Evolutionary conservation across 352 stramenopile genomes (phyloP), one percentile per base, ranked within the genome.

Genomic region (Phytophthora rubi): DNA sequence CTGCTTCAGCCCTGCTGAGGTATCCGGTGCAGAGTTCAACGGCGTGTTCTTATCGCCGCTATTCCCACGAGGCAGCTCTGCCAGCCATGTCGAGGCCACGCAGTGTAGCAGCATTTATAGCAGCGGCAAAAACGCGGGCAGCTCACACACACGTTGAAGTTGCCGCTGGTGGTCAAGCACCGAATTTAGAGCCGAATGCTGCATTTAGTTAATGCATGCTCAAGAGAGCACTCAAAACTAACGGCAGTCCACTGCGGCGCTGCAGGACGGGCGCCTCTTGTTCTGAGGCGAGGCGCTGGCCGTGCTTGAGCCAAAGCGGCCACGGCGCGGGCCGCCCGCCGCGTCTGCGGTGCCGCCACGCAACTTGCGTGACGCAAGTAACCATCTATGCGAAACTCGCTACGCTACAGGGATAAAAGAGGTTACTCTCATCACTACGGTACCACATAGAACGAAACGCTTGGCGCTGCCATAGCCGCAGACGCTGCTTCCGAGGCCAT

Each of bases 361-460:
- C n/a, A n/a, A n/a, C n/a, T n/a, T n/a, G n/a, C n/a, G n/a, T n/a
- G n/a, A n/a, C n/a, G n/a, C 35, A 16, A 42, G 35, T 16, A 42
- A 16, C 35, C 35, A 42, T 13, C 9, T 42, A 42, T 42, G 35
- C 35, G 35, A 42, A 42, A 42, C 35, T 13, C 13, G 35, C 35
- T 13, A 42, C 35, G 33, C 33, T 39, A 21, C 18, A 21, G 33
- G 33, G 33, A 12, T 39, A 39, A 12, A 39, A 7, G 33, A 7
- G 10, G 33, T 12, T 39, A 39, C 33, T 39, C 1, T 12, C 33
- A 39, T 16, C 12, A 56, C 68, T 73, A 70, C 6, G 45, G 26
- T 37, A 68, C 47, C 35, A 75, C 71, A 51, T 23, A 62, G 47
- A 77, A 77, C 39, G 66, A 72, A 70, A 63, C 58, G 39, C 66